Percentiles rank a stretch among this genome's conserved stretches.
Evolutionary conservation across 257 asterid genomes (phyloP).

Genomic region (Nemophila menziesii): DNA sequence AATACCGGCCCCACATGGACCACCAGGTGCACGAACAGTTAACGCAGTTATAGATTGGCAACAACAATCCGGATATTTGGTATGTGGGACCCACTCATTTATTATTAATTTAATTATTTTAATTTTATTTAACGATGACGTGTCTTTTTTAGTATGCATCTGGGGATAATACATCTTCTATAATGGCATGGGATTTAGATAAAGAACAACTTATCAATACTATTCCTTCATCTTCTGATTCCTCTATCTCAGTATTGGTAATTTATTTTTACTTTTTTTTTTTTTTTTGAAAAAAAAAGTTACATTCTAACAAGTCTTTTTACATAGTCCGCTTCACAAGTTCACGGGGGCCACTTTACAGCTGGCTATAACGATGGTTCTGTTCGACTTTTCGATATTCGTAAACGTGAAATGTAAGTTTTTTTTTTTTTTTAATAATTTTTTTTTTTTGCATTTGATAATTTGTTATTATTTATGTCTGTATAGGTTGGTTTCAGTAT

Average conservation of each 20-base stretch:
- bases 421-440: background rate
- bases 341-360: conserved; percentile 82
- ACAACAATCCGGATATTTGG: conserved; percentile 68
- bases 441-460: background rate
- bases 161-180: conserved; percentile 59
- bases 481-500: conserved; percentile 54
- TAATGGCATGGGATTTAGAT: conserved; percentile 84
- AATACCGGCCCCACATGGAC: conserved; percentile 53
- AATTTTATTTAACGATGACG: conserved; percentile 4
- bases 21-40: conserved; percentile 52
- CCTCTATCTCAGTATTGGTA: conserved; percentile 73
- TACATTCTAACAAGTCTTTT: background rate
- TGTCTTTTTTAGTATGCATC: conserved; percentile 53
- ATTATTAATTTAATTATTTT: background rate
- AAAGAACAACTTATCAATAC: conserved; percentile 60
- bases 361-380: conserved; percentile 88
- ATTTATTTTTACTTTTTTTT: conserved; percentile 10
- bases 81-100: background rate
- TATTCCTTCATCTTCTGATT: conserved; percentile 56
- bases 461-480: background rate
- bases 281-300: background rate
- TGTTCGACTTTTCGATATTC: conserved; percentile 61
- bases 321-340: conserved; percentile 78
- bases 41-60: conserved; percentile 94
- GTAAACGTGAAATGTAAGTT: conserved; percentile 79